phyloP scores from a whole-genome alignment of 805 yeast genomes.

The Nakazawaea populi region DNA sequence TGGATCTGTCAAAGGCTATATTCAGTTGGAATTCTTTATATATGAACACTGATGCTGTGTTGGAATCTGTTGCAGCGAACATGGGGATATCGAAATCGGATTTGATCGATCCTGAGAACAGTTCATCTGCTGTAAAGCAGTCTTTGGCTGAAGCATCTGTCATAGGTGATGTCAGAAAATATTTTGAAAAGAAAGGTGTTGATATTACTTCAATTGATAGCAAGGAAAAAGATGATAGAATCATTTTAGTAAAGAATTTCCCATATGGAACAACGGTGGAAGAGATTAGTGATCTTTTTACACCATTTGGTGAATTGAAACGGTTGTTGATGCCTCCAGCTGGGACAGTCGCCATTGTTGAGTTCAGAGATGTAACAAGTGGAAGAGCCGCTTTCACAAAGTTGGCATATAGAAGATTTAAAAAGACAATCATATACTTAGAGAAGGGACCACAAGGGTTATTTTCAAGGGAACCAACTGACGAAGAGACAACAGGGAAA shows the following conservation, averaged over 20 bases:
- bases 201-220: slow-evolving; percentile 68
- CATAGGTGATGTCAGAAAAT: slow-evolving; percentile 82
- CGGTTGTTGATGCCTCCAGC: slow-evolving; percentile 92
- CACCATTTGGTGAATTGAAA: slow-evolving; percentile 72
- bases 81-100: slow-evolving; percentile 81
- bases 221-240: slow-evolving; percentile 70
- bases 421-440: slow-evolving; percentile 78
- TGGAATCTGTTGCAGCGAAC: slow-evolving; percentile 81
- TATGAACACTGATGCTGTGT: slow-evolving; percentile 86
- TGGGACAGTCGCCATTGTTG: slow-evolving; percentile 92
- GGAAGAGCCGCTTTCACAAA: slow-evolving; percentile 89
- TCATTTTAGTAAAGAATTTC: slow-evolving; percentile 83
- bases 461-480: slow-evolving; percentile 54
- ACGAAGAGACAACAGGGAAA: slow-evolving; percentile 25
- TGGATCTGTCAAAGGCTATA: slow-evolving; percentile 77
- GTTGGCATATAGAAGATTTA: slow-evolving; percentile 81
- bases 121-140: slow-evolving; percentile 89
- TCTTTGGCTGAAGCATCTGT: slow-evolving; percentile 97
- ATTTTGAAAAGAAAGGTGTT: slow-evolving; percentile 80
- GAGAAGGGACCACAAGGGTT: slow-evolving; percentile 91
- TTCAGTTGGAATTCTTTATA: slow-evolving; percentile 95
- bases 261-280: slow-evolving; percentile 80
- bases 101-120: slow-evolving; percentile 79
- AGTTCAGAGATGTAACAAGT: slow-evolving; percentile 72
- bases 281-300: slow-evolving; percentile 78